Evolutionary conservation across 169 alveolate species (phyloP), one percentile per base, ranked within the genome.

Genomic region (Plasmodium knowlesi): DNA sequence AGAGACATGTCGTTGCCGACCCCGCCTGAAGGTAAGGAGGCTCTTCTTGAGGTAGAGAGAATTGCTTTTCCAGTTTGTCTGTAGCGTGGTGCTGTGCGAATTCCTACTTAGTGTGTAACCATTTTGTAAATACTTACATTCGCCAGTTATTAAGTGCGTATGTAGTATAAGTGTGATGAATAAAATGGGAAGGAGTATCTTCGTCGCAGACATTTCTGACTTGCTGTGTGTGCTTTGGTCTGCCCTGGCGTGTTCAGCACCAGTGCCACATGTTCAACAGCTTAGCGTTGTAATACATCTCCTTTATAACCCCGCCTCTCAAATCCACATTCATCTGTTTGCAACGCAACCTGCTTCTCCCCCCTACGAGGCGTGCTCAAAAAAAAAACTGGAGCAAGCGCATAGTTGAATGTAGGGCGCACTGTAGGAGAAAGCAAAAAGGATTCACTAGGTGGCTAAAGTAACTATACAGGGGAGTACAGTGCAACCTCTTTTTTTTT

Each of bases 171-270:
- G 70, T 88, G 54, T 57, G 81, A 54, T 37, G 81, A 67, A 57
- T 61, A 78, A 50, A 53, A 61, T 32, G 19, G 53, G 32, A 16
- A 61, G 70, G 71, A 19, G 71, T 46, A 88, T 5, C 71, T 76
- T 88, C 61, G 19, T 71, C 46, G 81, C 79, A 43, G 71, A 76
- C 94, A 88, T 88, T 88, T 88, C 94, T 78, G 50, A 57, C 22
- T 54, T 54, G 25, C 4, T n/a, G 70, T 32, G 37, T 82, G 32
- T 32, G 37, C 16, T 25, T 74, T n/a, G 25, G 25, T 74, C 22
- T 74, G 22, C 41, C 2, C 41, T 39, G 0, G 34, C 3, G 32
- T 14, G 14, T n/a, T 14, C 25, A n/a, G n/a, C n/a, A n/a, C n/a
- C n/a, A n/a, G n/a, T n/a, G n/a, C n/a, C n/a, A n/a, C n/a, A n/a